These are phyloP conservation scores for Pisolithus thermaeus DNA, from an alignment of 1,284 basidiomycete species.

Conservation along the genomic window DNA sequence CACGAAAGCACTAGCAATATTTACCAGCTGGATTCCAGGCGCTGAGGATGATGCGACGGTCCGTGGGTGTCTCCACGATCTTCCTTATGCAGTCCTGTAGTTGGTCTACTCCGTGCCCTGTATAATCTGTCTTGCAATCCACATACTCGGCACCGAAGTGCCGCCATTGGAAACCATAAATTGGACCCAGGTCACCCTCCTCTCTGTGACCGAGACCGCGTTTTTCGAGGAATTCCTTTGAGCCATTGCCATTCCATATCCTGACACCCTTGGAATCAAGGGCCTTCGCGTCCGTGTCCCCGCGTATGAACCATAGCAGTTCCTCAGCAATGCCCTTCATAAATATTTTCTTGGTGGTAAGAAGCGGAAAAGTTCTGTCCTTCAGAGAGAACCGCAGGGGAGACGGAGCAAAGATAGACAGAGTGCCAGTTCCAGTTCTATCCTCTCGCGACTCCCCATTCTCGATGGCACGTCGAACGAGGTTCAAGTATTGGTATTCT, in stretches of 20 bases:
- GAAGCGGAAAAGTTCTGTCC: conserved; percentile 71
- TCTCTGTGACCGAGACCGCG: conserved; percentile 82
- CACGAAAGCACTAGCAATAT: conserved; percentile 14
- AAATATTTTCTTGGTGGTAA: conserved; percentile 96
- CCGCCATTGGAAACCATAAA: conserved; percentile 99
- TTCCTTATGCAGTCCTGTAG: conserved; percentile 83
- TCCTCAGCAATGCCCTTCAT: conserved; percentile 90
- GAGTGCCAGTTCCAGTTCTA: conserved; percentile 89
- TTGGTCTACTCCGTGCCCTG: conserved; percentile 91
- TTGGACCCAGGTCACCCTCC: conserved; percentile 92
- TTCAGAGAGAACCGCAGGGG: conserved; percentile 82
- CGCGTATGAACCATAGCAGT: conserved; percentile 91
- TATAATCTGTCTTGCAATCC: conserved; percentile 80
- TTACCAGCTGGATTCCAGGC: conserved; percentile 97
- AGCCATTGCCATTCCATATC: conserved; percentile 98
- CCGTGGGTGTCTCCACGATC: conserved; percentile 91
- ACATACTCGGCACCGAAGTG: conserved; percentile 93
- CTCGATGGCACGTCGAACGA: conserved; percentile 72
- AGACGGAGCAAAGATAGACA: conserved; percentile 86
- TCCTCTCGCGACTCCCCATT: conserved; percentile 77
- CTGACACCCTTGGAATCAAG: conserved; percentile 84
- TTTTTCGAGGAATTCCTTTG: conserved; percentile 79
- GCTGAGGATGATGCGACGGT: conserved; percentile 91
- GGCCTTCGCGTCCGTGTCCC: conserved; percentile 76
- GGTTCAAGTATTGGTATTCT: conserved; percentile 81